phyloP scores from a whole-genome alignment of 768 basidiomycete species.

The Tulasnella sp. region DNA sequence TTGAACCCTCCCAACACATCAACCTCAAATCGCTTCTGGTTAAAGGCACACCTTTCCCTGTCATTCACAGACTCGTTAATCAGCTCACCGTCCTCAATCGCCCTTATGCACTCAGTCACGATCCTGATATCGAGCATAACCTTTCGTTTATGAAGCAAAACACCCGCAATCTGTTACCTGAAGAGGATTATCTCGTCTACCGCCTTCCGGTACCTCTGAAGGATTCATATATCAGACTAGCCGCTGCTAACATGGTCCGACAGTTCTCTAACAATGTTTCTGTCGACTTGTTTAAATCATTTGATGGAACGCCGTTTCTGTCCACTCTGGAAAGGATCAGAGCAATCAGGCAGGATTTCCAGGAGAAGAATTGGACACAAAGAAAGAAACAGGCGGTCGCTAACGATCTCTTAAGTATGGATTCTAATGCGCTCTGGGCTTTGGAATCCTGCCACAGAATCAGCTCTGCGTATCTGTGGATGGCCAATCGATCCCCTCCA shows the following conservation, averaged over 20 bases:
- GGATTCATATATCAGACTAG: no score
- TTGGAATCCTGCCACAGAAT: constrained; percentile 70
- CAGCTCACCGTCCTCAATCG: constrained; percentile 35
- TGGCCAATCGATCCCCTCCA: constrained; percentile 54
- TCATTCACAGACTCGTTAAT: constrained; percentile 35
- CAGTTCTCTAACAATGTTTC: constrained; percentile 31
- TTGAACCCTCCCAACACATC: constrained; percentile 26
- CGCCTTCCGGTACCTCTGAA: no score
- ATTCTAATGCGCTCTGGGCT: constrained; percentile 19
- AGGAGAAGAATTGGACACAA: neutral
- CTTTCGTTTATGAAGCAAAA: constrained; percentile 6
- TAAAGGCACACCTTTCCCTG: constrained; percentile 22
- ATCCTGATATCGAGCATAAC: neutral
- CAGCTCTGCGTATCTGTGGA: constrained; percentile 73
- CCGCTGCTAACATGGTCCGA: constrained; percentile 31
- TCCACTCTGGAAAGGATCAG: constrained; percentile 34
- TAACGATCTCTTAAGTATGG: constrained; percentile 16
- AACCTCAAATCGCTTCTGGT: no score
- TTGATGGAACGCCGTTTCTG: constrained; percentile 31
- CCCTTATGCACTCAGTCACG: constrained; percentile 33
- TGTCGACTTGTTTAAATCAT: constrained; percentile 32
- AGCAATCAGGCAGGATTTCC: constrained; percentile 23
- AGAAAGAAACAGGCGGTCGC: constrained; percentile 11
- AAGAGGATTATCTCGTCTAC: no score
- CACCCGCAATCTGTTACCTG: no score